These are phyloP conservation scores for Sugiyamaella floridensis DNA, from an alignment of 805 yeast genomes.

Conservation along the genomic window DNA sequence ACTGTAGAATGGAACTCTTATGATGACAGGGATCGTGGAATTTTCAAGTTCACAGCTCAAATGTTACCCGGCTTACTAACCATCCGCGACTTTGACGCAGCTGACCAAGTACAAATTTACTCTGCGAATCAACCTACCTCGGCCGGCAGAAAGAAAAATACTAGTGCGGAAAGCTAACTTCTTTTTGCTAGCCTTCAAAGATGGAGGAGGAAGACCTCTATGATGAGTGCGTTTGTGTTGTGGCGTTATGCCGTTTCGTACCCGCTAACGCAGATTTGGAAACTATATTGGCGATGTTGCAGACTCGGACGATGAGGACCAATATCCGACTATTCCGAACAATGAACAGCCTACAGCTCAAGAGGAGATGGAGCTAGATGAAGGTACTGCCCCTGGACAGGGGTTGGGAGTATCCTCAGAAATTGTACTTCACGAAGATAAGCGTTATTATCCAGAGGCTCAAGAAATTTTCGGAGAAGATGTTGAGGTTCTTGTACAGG, in stretches of 20 bases:
- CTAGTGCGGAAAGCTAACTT: no score
- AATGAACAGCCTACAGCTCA: neutral
- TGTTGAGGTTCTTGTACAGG: constrained; percentile 58
- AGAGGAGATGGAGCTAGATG: constrained; percentile 10
- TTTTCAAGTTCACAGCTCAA: neutral
- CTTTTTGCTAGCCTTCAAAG: no score
- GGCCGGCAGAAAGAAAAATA: no score
- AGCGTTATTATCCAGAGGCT: constrained; percentile 37
- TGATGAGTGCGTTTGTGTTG: constrained; percentile 51
- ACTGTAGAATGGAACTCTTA: neutral
- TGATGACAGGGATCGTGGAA: neutral
- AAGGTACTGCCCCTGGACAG: constrained; percentile 5
- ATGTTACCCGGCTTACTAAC: neutral
- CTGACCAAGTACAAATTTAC: no score
- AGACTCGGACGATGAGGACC: constrained; percentile 21
- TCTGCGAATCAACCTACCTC: no score
- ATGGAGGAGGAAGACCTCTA: constrained; percentile 51
- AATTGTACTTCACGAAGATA: constrained; percentile 41
- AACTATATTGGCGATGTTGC: constrained; percentile 30
- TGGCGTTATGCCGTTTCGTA: neutral
- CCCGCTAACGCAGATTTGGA: constrained; percentile 26
- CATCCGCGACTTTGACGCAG: neutral
- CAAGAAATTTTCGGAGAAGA: constrained; percentile 48
- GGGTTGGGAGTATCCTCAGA: constrained; percentile 20
- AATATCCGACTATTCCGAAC: neutral